Evolutionary conservation across 768 basidiomycete genomes (phyloP), one percentile per base, ranked within the genome.

Genomic region (Tephrocybe rancida): DNA sequence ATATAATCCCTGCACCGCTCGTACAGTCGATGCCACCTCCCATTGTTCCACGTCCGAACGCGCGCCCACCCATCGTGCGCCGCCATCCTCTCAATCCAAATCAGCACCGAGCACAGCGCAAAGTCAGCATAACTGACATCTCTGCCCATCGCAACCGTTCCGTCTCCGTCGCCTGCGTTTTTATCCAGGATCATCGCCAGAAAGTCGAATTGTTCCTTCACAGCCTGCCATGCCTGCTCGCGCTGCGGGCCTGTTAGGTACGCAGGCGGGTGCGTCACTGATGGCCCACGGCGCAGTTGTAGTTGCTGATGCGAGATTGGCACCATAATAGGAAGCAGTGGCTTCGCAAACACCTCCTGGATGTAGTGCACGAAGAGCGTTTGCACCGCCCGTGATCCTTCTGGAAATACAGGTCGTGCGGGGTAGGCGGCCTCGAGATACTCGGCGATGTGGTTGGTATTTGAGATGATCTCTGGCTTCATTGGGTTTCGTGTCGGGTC

Each of bases 111-210:
- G 58, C 86, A 88, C 19, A 91, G 68, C 4, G 86, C 83, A 63
- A 90, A 90, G 59, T 90, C 88, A 1, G 86, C 86, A 58, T 89
- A 88, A 9, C 81, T 82, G 45, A 89, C 74, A 18, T 87, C 83
- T 30, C 76, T 71, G 3, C 88, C 88, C 77, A 83, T 84, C 14
- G 71, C 82, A 29, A 88, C 84, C 9, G 81, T 70, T 2, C 85
- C 85, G 57, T 87, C 83, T 3, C 83, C 81, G 48, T 88, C 86
- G 3, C 77, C 76, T 5, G 67, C 58, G 57, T 89, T 89, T 69
- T 86, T 88, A 61, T 87, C 84, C n/a, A 90, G 70, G 3, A 89
- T 74, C 51, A 69, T 66, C 5, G 86, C 82, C 25, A 90, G 68
- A 54, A 85, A 83, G 42, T 86, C 73, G 55, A 90, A 89, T 51